Evolutionary conservation across 2,329 filamentous ascomycete genomes (phyloP).

Genomic region (Fusarium incarnatum): DNA sequence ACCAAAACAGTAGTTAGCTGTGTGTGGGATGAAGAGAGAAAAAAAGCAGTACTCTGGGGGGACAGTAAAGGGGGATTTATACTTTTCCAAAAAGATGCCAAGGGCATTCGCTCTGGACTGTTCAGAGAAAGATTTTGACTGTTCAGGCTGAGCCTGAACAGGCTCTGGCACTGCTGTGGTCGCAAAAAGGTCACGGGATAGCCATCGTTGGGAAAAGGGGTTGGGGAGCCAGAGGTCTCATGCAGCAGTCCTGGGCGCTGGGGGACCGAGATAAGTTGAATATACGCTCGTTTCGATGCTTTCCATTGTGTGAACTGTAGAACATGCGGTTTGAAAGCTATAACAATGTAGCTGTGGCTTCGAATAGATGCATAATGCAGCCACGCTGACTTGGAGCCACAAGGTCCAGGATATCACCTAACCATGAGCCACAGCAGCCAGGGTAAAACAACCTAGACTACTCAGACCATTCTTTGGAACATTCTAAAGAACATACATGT

Average conservation of each 20-base stretch:
- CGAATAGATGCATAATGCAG: neutral
- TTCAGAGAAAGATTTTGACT: neutral
- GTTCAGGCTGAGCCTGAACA: neutral
- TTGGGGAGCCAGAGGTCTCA: neutral
- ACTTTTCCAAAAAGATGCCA: neutral
- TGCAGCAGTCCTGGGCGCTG: neutral
- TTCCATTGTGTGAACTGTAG: accelerated
- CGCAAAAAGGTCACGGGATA: neutral
- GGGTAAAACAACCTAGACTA: neutral
- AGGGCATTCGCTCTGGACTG: too few species aligned
- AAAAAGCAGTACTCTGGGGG: neutral
- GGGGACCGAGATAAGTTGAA: neutral
- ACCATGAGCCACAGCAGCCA: neutral
- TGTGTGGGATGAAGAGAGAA: neutral
- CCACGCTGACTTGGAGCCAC: neutral
- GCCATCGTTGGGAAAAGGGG: neutral
- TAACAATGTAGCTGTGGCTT: neutral
- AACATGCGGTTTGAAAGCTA: neutral
- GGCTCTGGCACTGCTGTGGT: neutral
- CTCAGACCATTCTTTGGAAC: accelerated
- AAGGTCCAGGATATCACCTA: neutral
- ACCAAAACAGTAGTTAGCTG: neutral
- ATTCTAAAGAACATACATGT: neutral
- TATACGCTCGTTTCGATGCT: neutral
- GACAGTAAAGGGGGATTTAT: neutral